Percentiles rank a stretch among this genome's conserved stretches.
These are phyloP conservation scores for Areca catechu DNA, from an alignment of 176 grass and related monocot genomes.

Conservation along the genomic window DNA sequence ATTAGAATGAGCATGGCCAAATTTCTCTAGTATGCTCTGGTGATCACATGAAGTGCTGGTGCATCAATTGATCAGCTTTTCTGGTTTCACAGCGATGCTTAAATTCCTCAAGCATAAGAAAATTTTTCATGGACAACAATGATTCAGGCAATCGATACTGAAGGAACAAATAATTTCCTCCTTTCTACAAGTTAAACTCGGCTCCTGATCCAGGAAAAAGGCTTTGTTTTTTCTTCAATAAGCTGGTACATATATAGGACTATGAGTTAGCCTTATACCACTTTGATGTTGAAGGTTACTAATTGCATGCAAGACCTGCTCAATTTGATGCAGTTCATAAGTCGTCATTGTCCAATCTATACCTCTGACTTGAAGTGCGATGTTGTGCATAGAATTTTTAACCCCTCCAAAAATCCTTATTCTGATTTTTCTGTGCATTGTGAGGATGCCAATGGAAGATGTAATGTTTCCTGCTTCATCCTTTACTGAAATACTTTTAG, in stretches of 20 bases:
- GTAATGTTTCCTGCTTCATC: slow-evolving; percentile 1
- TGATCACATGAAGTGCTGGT: slow-evolving; percentile 7
- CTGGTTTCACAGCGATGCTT: neutral
- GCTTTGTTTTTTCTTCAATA: neutral
- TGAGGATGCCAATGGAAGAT: slow-evolving; percentile 1
- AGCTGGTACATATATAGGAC: too few relatives aligned
- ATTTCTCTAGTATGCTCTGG: slow-evolving; percentile 4
- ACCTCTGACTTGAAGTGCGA: too few relatives aligned
- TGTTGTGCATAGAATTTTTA: too few relatives aligned
- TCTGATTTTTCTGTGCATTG: neutral
- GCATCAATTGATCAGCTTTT: slow-evolving; percentile 5
- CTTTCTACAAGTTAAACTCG: neutral
- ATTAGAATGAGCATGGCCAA: too few relatives aligned
- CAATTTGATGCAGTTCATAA: too few relatives aligned
- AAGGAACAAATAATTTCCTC: slow-evolving; percentile 7
- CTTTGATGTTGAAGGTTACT: too few relatives aligned
- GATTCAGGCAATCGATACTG: neutral
- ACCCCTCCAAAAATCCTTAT: neutral
- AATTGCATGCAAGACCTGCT: too few relatives aligned
- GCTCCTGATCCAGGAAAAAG: slow-evolving; percentile 1
- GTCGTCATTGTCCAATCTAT: too few relatives aligned
- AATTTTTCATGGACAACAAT: slow-evolving; percentile 1
- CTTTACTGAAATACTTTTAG: too few relatives aligned
- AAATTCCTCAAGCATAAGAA: slow-evolving; percentile 17
- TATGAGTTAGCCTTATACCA: too few relatives aligned